A percentile compares a stretch with the other conserved stretches of the same genome.
phyloP scores from a whole-genome alignment of 208 protist genomes.

The Leishmania lainsoni region DNA sequence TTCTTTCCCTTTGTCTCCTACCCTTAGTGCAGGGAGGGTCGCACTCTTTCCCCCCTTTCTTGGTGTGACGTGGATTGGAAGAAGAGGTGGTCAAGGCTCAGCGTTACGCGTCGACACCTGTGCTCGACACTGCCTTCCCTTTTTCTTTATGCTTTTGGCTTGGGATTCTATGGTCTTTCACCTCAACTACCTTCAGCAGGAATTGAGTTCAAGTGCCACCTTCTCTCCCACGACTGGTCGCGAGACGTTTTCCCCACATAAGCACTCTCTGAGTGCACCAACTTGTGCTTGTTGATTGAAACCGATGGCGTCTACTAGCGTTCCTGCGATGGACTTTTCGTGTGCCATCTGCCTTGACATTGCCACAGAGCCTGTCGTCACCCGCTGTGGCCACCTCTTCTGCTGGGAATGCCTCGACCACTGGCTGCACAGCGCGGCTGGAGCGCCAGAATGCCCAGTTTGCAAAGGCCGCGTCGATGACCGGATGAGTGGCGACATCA shows the following conservation, averaged over 20 bases:
- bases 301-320: constrained; percentile 18
- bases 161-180: neutral
- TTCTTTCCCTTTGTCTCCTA: neutral
- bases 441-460: constrained; percentile 64
- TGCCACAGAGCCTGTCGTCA: constrained; percentile 76
- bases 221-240: neutral
- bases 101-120: neutral
- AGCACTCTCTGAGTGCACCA: neutral
- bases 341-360: constrained; percentile 84
- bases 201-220: neutral
- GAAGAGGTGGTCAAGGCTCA: too few species aligned
- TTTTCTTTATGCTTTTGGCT: neutral
- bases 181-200: neutral
- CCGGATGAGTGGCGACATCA: constrained; percentile 63
- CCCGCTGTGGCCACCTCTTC: constrained; percentile 86
- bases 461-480: constrained; percentile 80
- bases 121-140: neutral
- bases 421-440: constrained; percentile 62
- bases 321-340: constrained; percentile 56
- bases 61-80: neutral
- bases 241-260: neutral
- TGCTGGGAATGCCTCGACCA: constrained; percentile 84
- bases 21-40: neutral
- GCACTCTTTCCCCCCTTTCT: neutral
- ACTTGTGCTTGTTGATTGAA: neutral